Base-by-base conservation (phyloP, 441 rosid genomes). In the Rhodomyrtus psidioides region DNA sequence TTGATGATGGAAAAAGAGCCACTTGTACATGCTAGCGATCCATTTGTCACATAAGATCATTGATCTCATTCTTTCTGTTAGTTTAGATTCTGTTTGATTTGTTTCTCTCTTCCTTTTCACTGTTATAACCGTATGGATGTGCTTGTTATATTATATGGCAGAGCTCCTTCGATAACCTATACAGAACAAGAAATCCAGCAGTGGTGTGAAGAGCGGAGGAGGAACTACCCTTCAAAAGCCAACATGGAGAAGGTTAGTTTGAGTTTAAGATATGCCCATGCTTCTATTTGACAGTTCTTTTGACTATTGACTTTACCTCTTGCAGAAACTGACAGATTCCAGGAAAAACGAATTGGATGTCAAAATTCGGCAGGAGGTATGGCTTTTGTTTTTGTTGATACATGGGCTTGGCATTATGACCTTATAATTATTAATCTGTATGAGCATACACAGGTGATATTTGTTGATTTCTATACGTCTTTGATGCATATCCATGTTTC, bases 201-300 rank as follows among this genome's bases (percentile, higher is more conserved):
- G 89, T 97, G 99, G 99, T 87, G 95, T 88, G 95, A 93, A 85
- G 93, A 92, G 84, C 98, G 99, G 59, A 94, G 88, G 88, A 97
- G 90, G 90, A 90, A 93, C 88, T 93, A 86, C 89, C 98, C 99
- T 83, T 88, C 97, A 58, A 93, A 92, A 83, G 89, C 89, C 91
- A 92, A 91, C 85, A 83, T 90, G 17, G 88, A 91, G 90, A 92
- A 94, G 98, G 99, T 95, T 89, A 83, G 91, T 60, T 89, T 88
- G 44, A 46, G 82, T 85, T 85, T 83, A 76, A 87, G 53, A 70
- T 57, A 54, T 83, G 82, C 65, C 60, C 84, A 26, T 51, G 76
- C 4, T 84, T 82, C 79, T 51, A 21, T 70, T 44, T 59, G 53
- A 87, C 62, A 81, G 49, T 65, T 85, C 46, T 86, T 83, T 46